Conservation (phyloP, 2,329 filamentous ascomycete species). For the Colletotrichum somersetense region DNA sequence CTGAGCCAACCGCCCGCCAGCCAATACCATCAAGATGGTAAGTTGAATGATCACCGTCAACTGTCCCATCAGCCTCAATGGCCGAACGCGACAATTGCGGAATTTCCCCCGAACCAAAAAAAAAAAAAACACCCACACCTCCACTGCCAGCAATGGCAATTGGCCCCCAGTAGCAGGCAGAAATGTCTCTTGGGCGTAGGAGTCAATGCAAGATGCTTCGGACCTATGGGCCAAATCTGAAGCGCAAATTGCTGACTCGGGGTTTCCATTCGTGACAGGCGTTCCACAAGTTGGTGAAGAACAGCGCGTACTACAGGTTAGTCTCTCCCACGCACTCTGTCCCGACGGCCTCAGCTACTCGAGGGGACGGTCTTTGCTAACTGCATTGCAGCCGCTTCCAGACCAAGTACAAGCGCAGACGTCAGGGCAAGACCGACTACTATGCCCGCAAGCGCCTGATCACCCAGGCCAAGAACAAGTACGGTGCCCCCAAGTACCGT, state of each 20-base stretch:
- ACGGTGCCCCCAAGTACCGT: slow-evolving; percentile 99
- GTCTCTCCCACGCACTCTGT: slow-evolving; percentile 49
- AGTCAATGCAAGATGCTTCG: slow-evolving; percentile 99
- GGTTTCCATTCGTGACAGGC: slow-evolving; percentile 69
- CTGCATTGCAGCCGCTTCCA: slow-evolving; percentile 83
- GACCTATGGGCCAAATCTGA: slow-evolving; percentile 78
- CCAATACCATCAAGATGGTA: slow-evolving; percentile 76
- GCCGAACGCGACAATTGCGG: slow-evolving; percentile 15
- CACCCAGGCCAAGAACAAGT: slow-evolving; percentile 99
- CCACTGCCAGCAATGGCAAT: slow-evolving; percentile 50
- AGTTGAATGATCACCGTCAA: slow-evolving; percentile 59
- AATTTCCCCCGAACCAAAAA: neutral
- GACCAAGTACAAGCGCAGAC: slow-evolving; percentile 99
- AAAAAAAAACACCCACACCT: slow-evolving; percentile 22
- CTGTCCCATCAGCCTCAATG: slow-evolving; percentile 8
- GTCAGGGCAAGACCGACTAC: slow-evolving; percentile 99
- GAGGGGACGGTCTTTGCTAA: slow-evolving; percentile 23
- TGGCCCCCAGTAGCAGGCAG: slow-evolving; percentile 50
- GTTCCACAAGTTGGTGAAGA: slow-evolving; percentile 97
- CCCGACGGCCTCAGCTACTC: neutral
- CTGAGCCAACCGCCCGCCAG: slow-evolving; percentile 44
- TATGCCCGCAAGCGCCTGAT: slow-evolving; percentile 99
- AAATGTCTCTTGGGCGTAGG: slow-evolving; percentile 61
- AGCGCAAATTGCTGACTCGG: slow-evolving; percentile 99
- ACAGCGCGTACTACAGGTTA: slow-evolving; percentile 98